A percentile compares a stretch with the other conserved stretches of the same genome.
Conservation (phyloP, 495 filamentous ascomycete genomes). For the Achaetomiella virescens region DNA sequence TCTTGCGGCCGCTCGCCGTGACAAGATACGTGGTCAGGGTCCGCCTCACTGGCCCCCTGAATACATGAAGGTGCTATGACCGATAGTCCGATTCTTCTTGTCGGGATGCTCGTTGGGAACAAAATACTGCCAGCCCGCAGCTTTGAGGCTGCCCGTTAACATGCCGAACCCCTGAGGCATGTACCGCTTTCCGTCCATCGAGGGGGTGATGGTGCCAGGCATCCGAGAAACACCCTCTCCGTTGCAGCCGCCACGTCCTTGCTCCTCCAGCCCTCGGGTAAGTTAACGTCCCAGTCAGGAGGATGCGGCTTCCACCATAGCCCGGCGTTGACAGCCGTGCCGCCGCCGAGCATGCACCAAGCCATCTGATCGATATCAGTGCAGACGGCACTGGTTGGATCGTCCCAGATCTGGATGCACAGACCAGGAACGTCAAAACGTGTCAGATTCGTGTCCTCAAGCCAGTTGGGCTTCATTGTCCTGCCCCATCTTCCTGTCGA, state of each 20-base stretch:
- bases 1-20: constrained; percentile 47
- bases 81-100: constrained; percentile 59
- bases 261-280: constrained; percentile 63
- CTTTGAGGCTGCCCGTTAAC: constrained; percentile 45
- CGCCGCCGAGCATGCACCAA: constrained; percentile 68
- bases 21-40: constrained; percentile 63
- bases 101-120: constrained; percentile 53
- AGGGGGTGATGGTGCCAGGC: constrained; percentile 61
- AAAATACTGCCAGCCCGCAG: constrained; percentile 55
- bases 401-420: constrained; percentile 59
- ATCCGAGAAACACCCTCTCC: constrained; percentile 57
- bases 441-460: constrained; percentile 57
- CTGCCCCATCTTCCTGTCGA: constrained; percentile 54
- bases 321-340: constrained; percentile 62
- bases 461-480: constrained; percentile 52
- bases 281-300: constrained; percentile 66
- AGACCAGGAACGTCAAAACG: constrained; percentile 70
- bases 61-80: constrained; percentile 61
- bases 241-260: constrained; percentile 53
- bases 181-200: constrained; percentile 58
- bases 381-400: constrained; percentile 54
- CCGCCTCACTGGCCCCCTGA: constrained; percentile 58
- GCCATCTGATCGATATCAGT: constrained; percentile 63
- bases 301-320: constrained; percentile 44
- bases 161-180: constrained; percentile 57